Base-by-base conservation (phyloP, 805 yeast genomes). In the Kregervanrija pseudodelftensis region DNA sequence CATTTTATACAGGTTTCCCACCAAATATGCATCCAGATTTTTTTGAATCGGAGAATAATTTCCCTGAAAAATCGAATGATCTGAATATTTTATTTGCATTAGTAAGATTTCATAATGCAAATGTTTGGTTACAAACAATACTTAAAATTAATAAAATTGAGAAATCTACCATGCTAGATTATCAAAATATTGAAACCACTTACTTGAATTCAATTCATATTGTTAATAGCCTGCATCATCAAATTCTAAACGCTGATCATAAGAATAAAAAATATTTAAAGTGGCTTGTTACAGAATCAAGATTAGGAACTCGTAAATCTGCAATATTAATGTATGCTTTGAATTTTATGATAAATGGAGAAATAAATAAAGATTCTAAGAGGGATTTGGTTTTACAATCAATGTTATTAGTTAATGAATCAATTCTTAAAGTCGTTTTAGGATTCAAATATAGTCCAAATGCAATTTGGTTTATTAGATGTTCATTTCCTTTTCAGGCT, bases 401-500 rank as follows among this genome's bases (percentile, higher is more conserved):
- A 1, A 30, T 56, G 46, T 42, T 56, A 2, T 30, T 56, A n/a
- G 48, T 55, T 10, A 56, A 56, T 41, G 59, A 56, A 34, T 55
- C 59, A 3, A 33, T 51, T 5, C 44, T 47, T 43, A 56, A 53
- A 37, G 49, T 55, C 5, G 35, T 38, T 7, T 39, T 55, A 4
- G 58, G 55, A 4, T 8, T 45, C n/a, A n/a, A 37, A 31, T 43
- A 45, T 31, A n/a, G 37, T n/a, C 17, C 36, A 8, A 35, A 43
- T 11, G 38, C 49, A 2, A 30, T 56, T 31, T 56, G 59, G 59
- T 48, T 49, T 38, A 48, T 51, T 22, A 40, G 59, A 14, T 53
- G 45, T 36, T 45, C 57, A 12, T 51, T 55, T 14, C 59, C 59
- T 7, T 55, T 56, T 36, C 58, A 56, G 17, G 57, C 59, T 8